Base-by-base conservation (phyloP, 2,329 filamentous ascomycete species). In the Ascochyta rabiei region DNA sequence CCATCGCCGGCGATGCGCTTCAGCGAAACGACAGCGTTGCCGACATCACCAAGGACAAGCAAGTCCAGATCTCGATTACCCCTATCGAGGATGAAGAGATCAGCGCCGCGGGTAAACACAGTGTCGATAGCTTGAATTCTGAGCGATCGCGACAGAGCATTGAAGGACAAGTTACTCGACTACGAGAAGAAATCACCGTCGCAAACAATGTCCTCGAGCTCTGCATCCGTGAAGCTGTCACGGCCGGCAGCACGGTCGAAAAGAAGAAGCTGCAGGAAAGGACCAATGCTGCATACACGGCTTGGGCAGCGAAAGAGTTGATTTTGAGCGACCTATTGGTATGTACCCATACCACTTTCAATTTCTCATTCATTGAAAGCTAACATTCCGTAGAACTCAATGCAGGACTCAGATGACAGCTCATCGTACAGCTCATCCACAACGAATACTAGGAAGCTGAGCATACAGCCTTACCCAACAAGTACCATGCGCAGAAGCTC, bases 1-100 rank as follows among this genome's bases (percentile, higher is more conserved):
- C 28, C 34, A 56, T 56, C 53, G 53, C 43, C 38, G 53, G 53
- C 53, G 53, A 56, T 56, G 38, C 41, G 23, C 43, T 51, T 30
- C 53, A 51, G 18, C 53, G 48, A 44, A 48, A 52, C 19, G 53
- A 56, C 39, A 51, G 38, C 13, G 53, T 50, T 21, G 48, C 47
- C 15, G 38, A 52, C 28, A 31, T 47, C 26, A 43, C 47, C 9
- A 48, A 56, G 39, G 43, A 56, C 43, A 56, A 56, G 26, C 42
- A 52, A 16, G 48, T 56, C 5, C 48, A 51, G 23, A 56, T 56
- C 4, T 51, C 39, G 6, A 44, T 56, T n/a, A 7, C 53, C 38
- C 38, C 43, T 43, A 26, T 56, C n/a, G 53, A 56, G 19, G 43
- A 56, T 15, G 53, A 56, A 15, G 43, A 48, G 28, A 56, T 51